Conservation (phyloP, 257 asterid genomes). For the Lycium barbarum region DNA sequence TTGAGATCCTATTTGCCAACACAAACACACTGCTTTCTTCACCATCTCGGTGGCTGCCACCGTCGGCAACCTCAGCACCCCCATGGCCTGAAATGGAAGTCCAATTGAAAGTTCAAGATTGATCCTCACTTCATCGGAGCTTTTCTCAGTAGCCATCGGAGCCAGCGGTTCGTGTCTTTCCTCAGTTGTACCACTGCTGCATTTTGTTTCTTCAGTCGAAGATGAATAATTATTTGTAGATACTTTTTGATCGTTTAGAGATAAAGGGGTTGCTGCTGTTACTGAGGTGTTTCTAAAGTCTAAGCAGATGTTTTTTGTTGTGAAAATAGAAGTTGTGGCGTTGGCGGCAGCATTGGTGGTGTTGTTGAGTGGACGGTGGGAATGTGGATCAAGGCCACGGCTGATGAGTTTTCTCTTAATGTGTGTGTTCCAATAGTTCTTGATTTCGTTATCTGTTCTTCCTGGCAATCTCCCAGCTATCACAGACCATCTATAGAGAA, state of each 20-base stretch:
- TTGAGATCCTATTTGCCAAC: conserved; percentile 65
- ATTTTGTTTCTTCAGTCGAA: conserved; percentile 65
- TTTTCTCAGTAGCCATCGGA: conserved; percentile 62
- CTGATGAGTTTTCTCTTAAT: conserved; percentile 81
- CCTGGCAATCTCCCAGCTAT: conserved; percentile 89
- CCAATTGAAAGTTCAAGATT: conserved; percentile 81
- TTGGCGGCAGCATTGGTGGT: not conserved
- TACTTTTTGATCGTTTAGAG: conserved; percentile 31
- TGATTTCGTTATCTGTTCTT: conserved; percentile 88
- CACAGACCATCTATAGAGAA: conserved; percentile 73
- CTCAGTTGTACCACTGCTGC: conserved; percentile 82
- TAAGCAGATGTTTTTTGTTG: conserved; percentile 38
- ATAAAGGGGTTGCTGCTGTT: conserved; percentile 29
- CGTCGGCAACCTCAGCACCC: not conserved
- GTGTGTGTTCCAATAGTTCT: conserved; percentile 93
- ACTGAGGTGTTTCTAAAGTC: conserved; percentile 55
- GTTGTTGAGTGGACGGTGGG: conserved; percentile 64
- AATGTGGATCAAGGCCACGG: conserved; percentile 87
- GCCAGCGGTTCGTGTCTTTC: conserved; percentile 63
- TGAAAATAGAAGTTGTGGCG: not conserved
- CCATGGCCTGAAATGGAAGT: conserved; percentile 39
- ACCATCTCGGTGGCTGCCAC: conserved; percentile 17
- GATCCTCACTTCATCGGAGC: conserved; percentile 41
- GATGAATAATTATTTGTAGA: conserved; percentile 33
- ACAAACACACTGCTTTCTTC: conserved; percentile 52